Base-by-base conservation (phyloP, 2,329 filamentous ascomycete genomes). In the Alternaria consortialis region DNA sequence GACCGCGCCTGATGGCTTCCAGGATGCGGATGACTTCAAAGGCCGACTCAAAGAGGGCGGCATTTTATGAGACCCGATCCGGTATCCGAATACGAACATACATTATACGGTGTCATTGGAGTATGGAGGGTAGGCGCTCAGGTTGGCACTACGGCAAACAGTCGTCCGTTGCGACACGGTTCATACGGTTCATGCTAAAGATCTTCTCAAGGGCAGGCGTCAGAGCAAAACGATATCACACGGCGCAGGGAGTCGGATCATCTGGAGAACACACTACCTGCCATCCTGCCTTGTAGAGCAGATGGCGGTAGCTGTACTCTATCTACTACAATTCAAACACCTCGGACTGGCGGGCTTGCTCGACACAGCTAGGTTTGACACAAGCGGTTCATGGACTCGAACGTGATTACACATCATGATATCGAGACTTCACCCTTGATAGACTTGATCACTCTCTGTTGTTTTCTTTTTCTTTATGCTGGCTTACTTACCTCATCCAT, bases 221-320 rank as follows among this genome's bases (percentile, higher is more conserved):
- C 58, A 53, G 53, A 63, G 62, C 60, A 50, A 58, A 57, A 60
- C 63, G 60, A 55, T 60, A 59, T 42, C 46, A 58, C 32, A 57
- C 58, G 44, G 64, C 59, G 56, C 53, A 50, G 57, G 55, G 56
- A 56, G 42, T 58, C 51, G 51, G 58, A 59, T 65, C 55, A 64
- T 62, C 32, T 64, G 69, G 75, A 77, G 74, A 77, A 77, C 68
- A 70, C 74, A 77, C 75, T 67, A 76, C 71, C 69, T 72, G 74
- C 70, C 68, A 70, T 70, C 63, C 66, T 72, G 74, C 73, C 74
- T 63, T 74, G 75, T 65, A 65, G 70, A 72, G 74, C 75, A 62
- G 67, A 70, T 72, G 71, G 75, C 73, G 72, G 73, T 77, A 68
- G 75, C 67, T 76, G 75, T 75, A 78, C 74, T 77, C 74, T 75